A percentile compares a stretch with the other conserved stretches of the same genome.
phyloP scores from a whole-genome alignment of 2,329 filamentous ascomycete genomes.

The Aureobasidium sp. region DNA sequence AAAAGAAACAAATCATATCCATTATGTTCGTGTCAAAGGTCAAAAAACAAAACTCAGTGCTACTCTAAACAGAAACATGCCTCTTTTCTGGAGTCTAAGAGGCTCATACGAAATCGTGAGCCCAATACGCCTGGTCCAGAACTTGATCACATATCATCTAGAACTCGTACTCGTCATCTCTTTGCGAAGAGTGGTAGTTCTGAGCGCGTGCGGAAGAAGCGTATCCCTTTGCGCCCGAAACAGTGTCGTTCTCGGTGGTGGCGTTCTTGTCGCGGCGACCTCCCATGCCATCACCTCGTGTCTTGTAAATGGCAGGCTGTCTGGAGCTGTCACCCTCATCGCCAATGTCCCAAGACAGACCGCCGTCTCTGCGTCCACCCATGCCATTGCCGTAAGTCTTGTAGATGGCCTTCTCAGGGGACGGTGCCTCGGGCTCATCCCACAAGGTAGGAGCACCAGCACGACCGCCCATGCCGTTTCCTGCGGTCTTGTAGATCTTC shows the following conservation, averaged over 20 bases:
- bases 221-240: not conserved
- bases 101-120: not conserved
- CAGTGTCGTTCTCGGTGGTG: not conserved
- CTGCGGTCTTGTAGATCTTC: slow-evolving; percentile 31
- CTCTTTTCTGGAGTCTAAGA: not conserved
- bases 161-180: slow-evolving; percentile 20
- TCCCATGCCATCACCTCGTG: slow-evolving; percentile 50
- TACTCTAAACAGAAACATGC: not conserved
- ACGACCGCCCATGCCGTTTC: slow-evolving; percentile 54
- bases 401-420: slow-evolving; percentile 22
- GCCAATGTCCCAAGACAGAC: slow-evolving; percentile 10
- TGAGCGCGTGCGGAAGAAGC: not conserved
- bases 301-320: slow-evolving; percentile 26
- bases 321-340: slow-evolving; percentile 17
- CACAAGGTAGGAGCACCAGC: slow-evolving; percentile 47
- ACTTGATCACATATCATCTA: not conserved
- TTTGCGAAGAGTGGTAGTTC: slow-evolving; percentile 3
- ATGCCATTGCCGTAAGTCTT: slow-evolving; percentile 44
- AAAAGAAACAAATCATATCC: not conserved
- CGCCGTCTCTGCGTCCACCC: slow-evolving; percentile 36
- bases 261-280: slow-evolving; percentile 10
- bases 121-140: not conserved
- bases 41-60: not conserved
- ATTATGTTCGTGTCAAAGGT: not conserved
- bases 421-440: slow-evolving; percentile 33